These are phyloP conservation scores for Colletotrichum phormii DNA, from an alignment of 2,329 filamentous ascomycete species.

Conservation along the genomic window DNA sequence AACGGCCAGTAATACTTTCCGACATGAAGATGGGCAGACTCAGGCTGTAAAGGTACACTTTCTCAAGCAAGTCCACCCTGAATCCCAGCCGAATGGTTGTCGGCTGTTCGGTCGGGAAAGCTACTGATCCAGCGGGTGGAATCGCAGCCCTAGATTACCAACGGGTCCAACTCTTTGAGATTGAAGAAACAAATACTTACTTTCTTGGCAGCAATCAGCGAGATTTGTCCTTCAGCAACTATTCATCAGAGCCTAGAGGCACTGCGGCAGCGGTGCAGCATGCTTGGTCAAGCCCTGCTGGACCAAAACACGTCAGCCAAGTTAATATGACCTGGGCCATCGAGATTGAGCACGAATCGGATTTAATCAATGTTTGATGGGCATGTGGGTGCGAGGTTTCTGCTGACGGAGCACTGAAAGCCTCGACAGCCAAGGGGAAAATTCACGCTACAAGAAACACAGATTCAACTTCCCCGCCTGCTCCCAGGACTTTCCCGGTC, in stretches of 20 bases:
- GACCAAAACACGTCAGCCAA: not conserved
- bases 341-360: slow-evolving; percentile 12
- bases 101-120: not conserved
- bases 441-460: slow-evolving; percentile 27
- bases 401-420: slow-evolving; percentile 13
- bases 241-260: not conserved
- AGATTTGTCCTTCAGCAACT: not conserved
- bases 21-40: slow-evolving; percentile 22
- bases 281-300: not conserved
- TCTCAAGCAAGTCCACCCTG: not conserved
- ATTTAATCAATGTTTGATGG: slow-evolving; percentile 17
- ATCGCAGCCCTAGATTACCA: not conserved
- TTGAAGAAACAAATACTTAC: not conserved
- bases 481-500: slow-evolving; percentile 5
- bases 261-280: not conserved
- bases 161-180: not conserved
- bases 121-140: not conserved
- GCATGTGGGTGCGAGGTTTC: slow-evolving; percentile 13
- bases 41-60: not conserved
- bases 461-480: slow-evolving; percentile 16
- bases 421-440: not conserved
- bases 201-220: not conserved
- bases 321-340: not conserved
- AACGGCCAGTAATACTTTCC: not conserved
- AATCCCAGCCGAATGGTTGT: slow-evolving; percentile 7